phyloP scores from a whole-genome alignment of 805 yeast species.

The Kazachstania taianensis region DNA sequence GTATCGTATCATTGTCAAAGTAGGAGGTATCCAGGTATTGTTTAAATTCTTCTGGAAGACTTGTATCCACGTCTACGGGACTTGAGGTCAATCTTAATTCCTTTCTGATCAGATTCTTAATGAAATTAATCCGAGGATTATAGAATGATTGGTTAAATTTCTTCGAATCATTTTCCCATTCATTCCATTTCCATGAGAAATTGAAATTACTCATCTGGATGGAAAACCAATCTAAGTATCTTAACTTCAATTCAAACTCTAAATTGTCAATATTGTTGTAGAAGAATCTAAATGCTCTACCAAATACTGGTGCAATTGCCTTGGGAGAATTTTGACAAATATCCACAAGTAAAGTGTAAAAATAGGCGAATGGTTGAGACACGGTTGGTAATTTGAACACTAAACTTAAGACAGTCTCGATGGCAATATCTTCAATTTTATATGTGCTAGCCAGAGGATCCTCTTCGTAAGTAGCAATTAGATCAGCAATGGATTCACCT shows the following conservation, averaged over 20 bases:
- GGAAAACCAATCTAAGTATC: slow-evolving; percentile 84
- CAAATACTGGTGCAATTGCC: slow-evolving; percentile 89
- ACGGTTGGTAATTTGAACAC: slow-evolving; percentile 65
- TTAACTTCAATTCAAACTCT: slow-evolving; percentile 65
- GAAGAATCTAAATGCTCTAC: slow-evolving; percentile 79
- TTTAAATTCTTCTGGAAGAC: slow-evolving; percentile 54
- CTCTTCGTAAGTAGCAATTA: slow-evolving; percentile 36
- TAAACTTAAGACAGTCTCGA: slow-evolving; percentile 71
- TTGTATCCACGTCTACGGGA: slow-evolving; percentile 50
- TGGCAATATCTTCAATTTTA: slow-evolving; percentile 84
- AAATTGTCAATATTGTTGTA: slow-evolving; percentile 55
- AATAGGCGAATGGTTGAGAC: slow-evolving; percentile 63
- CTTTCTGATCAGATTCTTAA: slow-evolving; percentile 69
- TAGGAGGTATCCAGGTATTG: slow-evolving; percentile 38
- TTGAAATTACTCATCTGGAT: slow-evolving; percentile 89
- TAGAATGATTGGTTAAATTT: slow-evolving; percentile 36
- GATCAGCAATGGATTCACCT: slow-evolving; percentile 68
- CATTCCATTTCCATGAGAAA: slow-evolving; percentile 96
- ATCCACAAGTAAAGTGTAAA: slow-evolving; percentile 74
- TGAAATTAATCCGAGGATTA: slow-evolving; percentile 67
- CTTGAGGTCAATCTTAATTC: slow-evolving; percentile 78
- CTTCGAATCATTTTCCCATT: slow-evolving; percentile 65
- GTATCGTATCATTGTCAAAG: slow-evolving; percentile 28
- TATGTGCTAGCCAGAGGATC: slow-evolving; percentile 50
- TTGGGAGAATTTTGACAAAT: slow-evolving; percentile 75